Evolutionary conservation across 805 yeast species (phyloP).

Genomic region (Lipomyces orientalis): DNA sequence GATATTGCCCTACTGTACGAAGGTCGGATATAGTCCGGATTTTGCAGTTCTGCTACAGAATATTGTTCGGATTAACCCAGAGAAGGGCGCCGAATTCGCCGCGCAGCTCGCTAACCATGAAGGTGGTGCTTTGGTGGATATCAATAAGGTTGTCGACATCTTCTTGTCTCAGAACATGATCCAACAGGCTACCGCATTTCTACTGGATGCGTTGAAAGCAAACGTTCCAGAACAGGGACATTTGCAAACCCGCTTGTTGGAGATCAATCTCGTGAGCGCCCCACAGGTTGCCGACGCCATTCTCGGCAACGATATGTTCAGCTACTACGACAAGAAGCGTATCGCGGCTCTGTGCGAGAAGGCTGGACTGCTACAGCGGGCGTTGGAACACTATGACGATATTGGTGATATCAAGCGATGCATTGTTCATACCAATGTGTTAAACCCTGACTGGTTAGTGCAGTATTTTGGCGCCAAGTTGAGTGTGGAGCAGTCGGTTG

Average conservation of each 20-base stretch:
- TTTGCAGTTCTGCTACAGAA: conserved; percentile 87
- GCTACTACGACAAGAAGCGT: conserved; percentile 92
- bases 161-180: conserved; percentile 92
- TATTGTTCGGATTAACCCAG: conserved; percentile 92
- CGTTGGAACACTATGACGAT: conserved; percentile 94
- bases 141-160: conserved; percentile 88
- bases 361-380: conserved; percentile 95
- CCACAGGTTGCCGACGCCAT: conserved; percentile 99
- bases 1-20: conserved; percentile 90
- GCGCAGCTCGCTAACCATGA: conserved; percentile 76
- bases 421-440: conserved; percentile 79
- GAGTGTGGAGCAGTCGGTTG: conserved; percentile 90
- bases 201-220: conserved; percentile 91
- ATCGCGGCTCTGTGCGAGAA: conserved; percentile 92
- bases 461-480: conserved; percentile 83
- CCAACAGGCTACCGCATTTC: conserved; percentile 97
- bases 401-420: conserved; percentile 95
- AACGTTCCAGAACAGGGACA: conserved; percentile 95
- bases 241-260: conserved; percentile 90
- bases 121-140: conserved; percentile 64
- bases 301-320: conserved; percentile 91
- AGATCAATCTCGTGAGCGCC: conserved; percentile 90
- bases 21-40: conserved; percentile 87
- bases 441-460: conserved; percentile 94
- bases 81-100: conserved; percentile 97